phyloP scores from a whole-genome alignment of 805 yeast species.

The Metschnikowia colocasiae region DNA sequence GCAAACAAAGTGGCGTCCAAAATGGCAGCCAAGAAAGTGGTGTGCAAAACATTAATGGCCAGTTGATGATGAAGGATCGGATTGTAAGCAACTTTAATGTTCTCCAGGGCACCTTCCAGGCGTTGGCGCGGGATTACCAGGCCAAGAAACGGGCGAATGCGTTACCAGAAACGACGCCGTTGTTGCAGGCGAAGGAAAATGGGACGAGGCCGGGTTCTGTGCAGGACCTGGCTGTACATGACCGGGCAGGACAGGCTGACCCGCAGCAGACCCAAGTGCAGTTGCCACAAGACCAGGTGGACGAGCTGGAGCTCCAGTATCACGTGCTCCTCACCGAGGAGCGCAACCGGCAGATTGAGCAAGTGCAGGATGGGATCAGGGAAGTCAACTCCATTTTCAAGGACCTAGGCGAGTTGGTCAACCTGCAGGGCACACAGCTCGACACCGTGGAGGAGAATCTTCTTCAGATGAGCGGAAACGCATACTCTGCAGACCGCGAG shows the following conservation, averaged over 20 bases:
- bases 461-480: conserved; percentile 55
- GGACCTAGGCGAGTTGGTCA: conserved; percentile 72
- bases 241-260: background rate
- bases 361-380: conserved; percentile 70
- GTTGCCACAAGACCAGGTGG: conserved; percentile 40
- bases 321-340: conserved; percentile 66
- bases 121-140: conserved; percentile 43
- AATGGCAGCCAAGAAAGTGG: conserved; percentile 18
- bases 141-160: conserved; percentile 41
- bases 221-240: background rate
- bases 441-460: conserved; percentile 83
- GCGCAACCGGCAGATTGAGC: conserved; percentile 66
- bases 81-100: conserved; percentile 54
- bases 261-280: conserved; percentile 21
- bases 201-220: background rate
- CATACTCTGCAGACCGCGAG: conserved; percentile 69
- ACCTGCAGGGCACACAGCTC: conserved; percentile 80
- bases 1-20: background rate
- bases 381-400: conserved; percentile 85
- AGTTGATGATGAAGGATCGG: conserved; percentile 47
- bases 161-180: conserved; percentile 13
- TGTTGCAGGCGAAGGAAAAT: background rate
- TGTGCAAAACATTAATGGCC: conserved; percentile 15
- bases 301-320: conserved; percentile 52
- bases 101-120: conserved; percentile 44